Percentiles rank a stretch among this genome's conserved stretches.
phyloP scores from a whole-genome alignment of 352 stramenopile species.

The Phytophthora lateralis region DNA sequence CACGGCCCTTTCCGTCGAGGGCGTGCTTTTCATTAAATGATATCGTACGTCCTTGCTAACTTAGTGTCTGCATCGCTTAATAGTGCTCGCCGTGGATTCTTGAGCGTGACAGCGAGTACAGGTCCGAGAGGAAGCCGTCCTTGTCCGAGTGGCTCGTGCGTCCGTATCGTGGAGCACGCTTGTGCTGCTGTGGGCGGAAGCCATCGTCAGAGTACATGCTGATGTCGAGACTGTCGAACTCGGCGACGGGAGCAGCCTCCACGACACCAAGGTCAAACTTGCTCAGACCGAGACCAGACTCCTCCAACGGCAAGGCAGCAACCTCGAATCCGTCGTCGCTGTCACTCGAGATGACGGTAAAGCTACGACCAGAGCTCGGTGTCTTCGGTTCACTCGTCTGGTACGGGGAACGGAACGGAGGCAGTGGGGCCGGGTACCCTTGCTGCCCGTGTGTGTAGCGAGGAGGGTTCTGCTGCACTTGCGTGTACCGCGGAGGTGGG shows the following conservation, averaged over 20 bases:
- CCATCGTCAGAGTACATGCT: slow-evolving; percentile 38
- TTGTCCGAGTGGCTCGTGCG: slow-evolving; percentile 46
- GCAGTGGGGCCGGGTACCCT: slow-evolving; percentile 14
- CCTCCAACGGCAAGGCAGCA: slow-evolving; percentile 10
- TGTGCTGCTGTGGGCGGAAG: slow-evolving; percentile 11
- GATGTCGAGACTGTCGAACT: slow-evolving; percentile 28
- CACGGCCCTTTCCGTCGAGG: slow-evolving; percentile 30
- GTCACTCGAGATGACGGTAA: slow-evolving; percentile 34
- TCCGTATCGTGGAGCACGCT: slow-evolving; percentile 34
- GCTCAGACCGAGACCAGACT: slow-evolving; percentile 41
- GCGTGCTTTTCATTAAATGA: slow-evolving; percentile 34
- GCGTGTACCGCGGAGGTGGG: slow-evolving; percentile 3
- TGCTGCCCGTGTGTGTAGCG: slow-evolving; percentile 11
- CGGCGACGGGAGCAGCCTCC: slow-evolving; percentile 21
- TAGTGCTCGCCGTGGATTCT: slow-evolving; percentile 36
- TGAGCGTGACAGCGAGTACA: slow-evolving; percentile 46
- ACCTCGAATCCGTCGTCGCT: slow-evolving; percentile 36
- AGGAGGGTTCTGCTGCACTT: slow-evolving; percentile 5
- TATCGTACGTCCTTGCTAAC: slow-evolving; percentile 34
- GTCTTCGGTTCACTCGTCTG: slow-evolving; percentile 23
- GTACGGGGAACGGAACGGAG: slow-evolving; percentile 36
- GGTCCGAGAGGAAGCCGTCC: slow-evolving; percentile 45
- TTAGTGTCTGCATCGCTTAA: slow-evolving; percentile 26
- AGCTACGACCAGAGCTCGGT: slow-evolving; percentile 27
- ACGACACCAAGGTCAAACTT: slow-evolving; percentile 44